Percentiles rank a stretch among this genome's conserved stretches.
phyloP scores from a whole-genome alignment of 2,329 filamentous ascomycete genomes.

The Zymoseptoria crescenta region DNA sequence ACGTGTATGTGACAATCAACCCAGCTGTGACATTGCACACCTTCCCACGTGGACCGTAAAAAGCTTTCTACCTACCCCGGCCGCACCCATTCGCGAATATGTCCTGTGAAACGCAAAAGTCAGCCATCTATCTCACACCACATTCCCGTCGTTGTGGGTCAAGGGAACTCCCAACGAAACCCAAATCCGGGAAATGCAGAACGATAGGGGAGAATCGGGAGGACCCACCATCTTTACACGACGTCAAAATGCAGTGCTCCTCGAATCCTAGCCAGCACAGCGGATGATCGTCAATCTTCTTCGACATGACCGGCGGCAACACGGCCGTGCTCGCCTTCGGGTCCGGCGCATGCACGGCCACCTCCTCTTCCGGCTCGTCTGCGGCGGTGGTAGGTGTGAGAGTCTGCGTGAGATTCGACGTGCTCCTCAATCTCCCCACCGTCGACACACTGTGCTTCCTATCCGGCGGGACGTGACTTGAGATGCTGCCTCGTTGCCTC shows the following conservation, averaged over 20 bases:
- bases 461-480: conserved; percentile 44
- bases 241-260: conserved; percentile 84
- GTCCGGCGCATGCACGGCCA: conserved; percentile 71
- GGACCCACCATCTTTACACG: conserved; percentile 75
- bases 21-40: background rate
- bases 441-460: conserved; percentile 34
- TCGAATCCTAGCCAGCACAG: conserved; percentile 90
- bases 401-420: conserved; percentile 55
- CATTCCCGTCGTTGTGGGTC: conserved; percentile 2
- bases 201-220: conserved; percentile 1
- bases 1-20: background rate
- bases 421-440: conserved; percentile 59
- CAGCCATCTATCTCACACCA: background rate
- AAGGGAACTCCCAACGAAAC: conserved; percentile 9
- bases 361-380: conserved; percentile 41
- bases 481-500: conserved; percentile 48
- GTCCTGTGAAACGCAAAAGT: conserved; percentile 44
- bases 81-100: conserved; percentile 67
- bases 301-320: conserved; percentile 83
- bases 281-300: conserved; percentile 76
- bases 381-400: conserved; percentile 21
- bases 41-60: conserved; percentile 12
- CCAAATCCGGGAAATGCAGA: background rate
- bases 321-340: conserved; percentile 76
- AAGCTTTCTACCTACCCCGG: conserved; percentile 34